Percentiles rank a stretch among this genome's conserved stretches.
phyloP scores from a whole-genome alignment of 192 early-diverging fungal species.

The Pecoramyces ruminantium region DNA sequence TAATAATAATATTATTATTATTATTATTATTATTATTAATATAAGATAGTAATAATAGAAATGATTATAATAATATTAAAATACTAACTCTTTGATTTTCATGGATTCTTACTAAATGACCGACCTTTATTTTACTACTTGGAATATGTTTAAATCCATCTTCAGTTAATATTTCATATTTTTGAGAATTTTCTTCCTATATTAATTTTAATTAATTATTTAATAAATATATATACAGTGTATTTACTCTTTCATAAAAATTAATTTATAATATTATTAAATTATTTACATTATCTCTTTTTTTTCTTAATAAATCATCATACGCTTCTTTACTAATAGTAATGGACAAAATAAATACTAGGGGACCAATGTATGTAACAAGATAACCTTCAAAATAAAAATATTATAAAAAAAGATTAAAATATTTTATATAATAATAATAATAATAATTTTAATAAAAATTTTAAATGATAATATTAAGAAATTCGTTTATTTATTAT shows the following conservation, averaged over 20 bases:
- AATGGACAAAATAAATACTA: slow-evolving; percentile 75
- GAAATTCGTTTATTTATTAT: no score
- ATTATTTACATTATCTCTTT: slow-evolving; percentile 39
- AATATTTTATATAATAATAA: no score
- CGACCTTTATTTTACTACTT: slow-evolving; percentile 71
- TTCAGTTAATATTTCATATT: slow-evolving; percentile 42
- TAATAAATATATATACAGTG: no score
- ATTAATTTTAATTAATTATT: neutral
- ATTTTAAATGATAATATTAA: no score
- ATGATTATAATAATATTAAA: neutral
- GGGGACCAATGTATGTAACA: slow-evolving; percentile 81
- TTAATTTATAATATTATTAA: no score
- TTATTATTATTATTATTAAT: no score
- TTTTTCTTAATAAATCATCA: slow-evolving; percentile 70
- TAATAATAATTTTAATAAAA: no score
- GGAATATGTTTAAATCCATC: slow-evolving; percentile 42
- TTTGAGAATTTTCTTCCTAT: slow-evolving; percentile 79
- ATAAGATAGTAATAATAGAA: no score
- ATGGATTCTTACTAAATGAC: slow-evolving; percentile 65
- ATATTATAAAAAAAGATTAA: neutral
- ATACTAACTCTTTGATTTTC: slow-evolving; percentile 63
- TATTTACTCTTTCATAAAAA: no score
- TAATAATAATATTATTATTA: neutral
- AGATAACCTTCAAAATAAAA: slow-evolving; percentile 37
- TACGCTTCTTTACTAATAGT: slow-evolving; percentile 84